A percentile compares a stretch with the other conserved stretches of the same genome.
phyloP scores from a whole-genome alignment of 169 alveolate genomes.

The Eimeria necatrix region DNA sequence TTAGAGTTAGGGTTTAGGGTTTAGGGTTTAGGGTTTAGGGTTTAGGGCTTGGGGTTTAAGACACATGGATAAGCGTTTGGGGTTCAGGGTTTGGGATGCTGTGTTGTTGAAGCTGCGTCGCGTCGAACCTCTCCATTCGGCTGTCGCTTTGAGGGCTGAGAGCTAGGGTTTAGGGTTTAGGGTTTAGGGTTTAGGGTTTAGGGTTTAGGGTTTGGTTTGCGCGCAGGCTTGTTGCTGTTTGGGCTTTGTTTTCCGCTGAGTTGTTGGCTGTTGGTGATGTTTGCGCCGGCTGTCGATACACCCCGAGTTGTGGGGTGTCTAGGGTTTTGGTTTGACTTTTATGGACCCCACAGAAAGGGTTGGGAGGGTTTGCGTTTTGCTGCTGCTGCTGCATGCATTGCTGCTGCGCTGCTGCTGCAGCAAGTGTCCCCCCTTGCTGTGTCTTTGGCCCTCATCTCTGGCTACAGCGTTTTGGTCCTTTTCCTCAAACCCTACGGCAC shows the following conservation, averaged over 20 bases:
- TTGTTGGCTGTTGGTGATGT: neutral
- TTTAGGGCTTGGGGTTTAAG: too few species aligned
- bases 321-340: neutral
- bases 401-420: neutral
- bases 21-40: too few species aligned
- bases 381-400: neutral
- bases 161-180: neutral
- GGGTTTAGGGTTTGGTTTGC: neutral
- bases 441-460: neutral
- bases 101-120: too few species aligned
- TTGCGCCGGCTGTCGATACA: neutral
- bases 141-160: too few species aligned
- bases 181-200: neutral
- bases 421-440: neutral
- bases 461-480: neutral
- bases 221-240: neutral
- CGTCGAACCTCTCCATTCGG: too few species aligned
- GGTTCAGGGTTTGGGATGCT: neutral
- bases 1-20: too few species aligned
- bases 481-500: slow-evolving; percentile 11
- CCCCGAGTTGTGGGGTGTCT: neutral
- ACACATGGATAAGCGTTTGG: neutral
- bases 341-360: neutral
- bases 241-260: neutral
- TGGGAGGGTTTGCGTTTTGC: neutral